Base-by-base conservation (phyloP, 2,329 filamentous ascomycete species). In the Ascochyta rabiei region DNA sequence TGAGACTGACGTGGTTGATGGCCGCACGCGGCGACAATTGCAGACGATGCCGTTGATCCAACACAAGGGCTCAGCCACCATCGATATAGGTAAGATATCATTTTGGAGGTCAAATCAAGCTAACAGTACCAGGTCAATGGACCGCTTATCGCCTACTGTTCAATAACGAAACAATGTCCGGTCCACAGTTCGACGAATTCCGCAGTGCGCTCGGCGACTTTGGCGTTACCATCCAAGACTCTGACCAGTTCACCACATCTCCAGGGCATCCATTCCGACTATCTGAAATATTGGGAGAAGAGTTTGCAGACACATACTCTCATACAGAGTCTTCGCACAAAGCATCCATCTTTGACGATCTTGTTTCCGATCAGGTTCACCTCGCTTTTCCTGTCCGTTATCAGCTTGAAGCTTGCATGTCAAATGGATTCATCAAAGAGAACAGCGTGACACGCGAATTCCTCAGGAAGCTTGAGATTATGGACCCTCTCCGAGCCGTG, bases 361-460 rank as follows among this genome's bases (percentile, higher is more conserved):
- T 79, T 2, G 59, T 78, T 19, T 53, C 56, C n/a, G 44, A 53
- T 16, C 63, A 64, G 12, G 42, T 70, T 9, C 61, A 68, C 33
- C 52, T 61, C 61, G 75, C 49, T 0, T 97, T 92, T 57, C 77
- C 86, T 0, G 84, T 96, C 1, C 84, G 91, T 15, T 99, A 98
- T 69, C 92, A 96, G 71, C 83, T 99, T 0, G 93, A 99, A 72
- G 93, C 91, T 0, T 98, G 93, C 70, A 82, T 98, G n/a, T 96
- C 93, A 0, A 85, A 89, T 24, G 86, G 87, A 0, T 80, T 86
- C 21, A 77, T 99, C 12, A 88, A 88, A 48, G 93, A 97, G 71
- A 85, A 91, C 69, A 89, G 84, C 41, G 82, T 98, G 39, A 82
- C 79, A 1, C 71, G 75, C 1, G 81, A 85, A 2, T 98, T 98